phyloP scores from a whole-genome alignment of 2,329 filamentous ascomycete species.

The Colletotrichum destructivum region DNA sequence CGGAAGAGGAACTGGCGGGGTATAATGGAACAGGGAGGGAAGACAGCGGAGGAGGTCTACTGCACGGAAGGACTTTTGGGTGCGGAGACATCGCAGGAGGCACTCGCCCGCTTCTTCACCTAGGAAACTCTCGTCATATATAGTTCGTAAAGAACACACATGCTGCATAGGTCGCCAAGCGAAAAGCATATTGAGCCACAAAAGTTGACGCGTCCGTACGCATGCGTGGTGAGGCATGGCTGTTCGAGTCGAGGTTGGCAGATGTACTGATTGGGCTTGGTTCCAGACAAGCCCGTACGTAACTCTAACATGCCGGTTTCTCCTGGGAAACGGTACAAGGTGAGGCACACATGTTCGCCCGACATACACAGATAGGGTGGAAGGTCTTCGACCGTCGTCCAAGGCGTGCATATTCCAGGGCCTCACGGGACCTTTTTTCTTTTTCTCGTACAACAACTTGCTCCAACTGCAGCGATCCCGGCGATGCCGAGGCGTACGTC shows the following conservation, averaged over 20 bases:
- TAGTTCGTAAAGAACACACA: conserved; percentile 31
- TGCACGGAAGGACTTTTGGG: conserved; percentile 20
- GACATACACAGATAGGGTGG: neutral
- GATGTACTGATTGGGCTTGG: conserved; percentile 1
- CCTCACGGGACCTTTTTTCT: neutral
- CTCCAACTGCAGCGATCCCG: neutral
- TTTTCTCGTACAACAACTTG: neutral
- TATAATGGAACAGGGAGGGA: conserved; percentile 7
- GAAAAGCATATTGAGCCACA: conserved; percentile 22
- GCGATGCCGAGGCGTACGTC: conserved; percentile 8
- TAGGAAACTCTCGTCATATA: conserved; percentile 19
- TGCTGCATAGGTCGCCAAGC: conserved; percentile 12
- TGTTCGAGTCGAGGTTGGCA: neutral
- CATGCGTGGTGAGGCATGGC: neutral
- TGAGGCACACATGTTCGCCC: neutral
- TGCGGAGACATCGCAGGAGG: conserved; percentile 8
- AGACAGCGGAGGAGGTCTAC: conserved; percentile 3
- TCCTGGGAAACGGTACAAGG: neutral
- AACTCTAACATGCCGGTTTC: neutral
- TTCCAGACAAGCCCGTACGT: neutral
- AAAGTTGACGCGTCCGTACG: conserved; percentile 22
- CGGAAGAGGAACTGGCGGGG: neutral
- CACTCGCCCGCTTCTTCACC: neutral
- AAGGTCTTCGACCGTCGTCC: neutral
- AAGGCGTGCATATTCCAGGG: neutral